Conservation (phyloP, 106 monocot genomes). For the Apostasia shenzhenica region DNA sequence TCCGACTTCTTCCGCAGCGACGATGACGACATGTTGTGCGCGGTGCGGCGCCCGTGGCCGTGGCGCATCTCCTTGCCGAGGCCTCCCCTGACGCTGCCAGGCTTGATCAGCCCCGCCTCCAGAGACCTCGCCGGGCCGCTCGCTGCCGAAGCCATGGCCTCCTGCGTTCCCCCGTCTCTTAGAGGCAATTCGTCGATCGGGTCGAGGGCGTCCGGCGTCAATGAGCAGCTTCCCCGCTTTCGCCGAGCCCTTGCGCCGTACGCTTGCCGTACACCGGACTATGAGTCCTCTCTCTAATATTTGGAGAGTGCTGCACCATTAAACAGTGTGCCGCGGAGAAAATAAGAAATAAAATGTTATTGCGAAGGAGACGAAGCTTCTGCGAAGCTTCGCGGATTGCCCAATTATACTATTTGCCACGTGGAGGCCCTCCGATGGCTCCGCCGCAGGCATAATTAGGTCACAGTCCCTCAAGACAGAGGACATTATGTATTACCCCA, state of each 20-base stretch:
- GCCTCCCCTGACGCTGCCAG: neutral
- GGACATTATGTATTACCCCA: too few species aligned
- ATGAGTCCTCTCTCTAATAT: too few species aligned
- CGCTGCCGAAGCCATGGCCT: neutral
- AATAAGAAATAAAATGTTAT: too few species aligned
- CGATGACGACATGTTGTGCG: slow-evolving; percentile 65
- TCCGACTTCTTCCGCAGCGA: slow-evolving; percentile 59
- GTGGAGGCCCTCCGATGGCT: too few species aligned
- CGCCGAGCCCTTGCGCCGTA: neutral
- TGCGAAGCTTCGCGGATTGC: too few species aligned
- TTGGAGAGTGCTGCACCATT: neutral
- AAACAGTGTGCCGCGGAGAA: too few species aligned
- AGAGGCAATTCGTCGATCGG: slow-evolving; percentile 6
- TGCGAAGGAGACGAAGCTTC: too few species aligned
- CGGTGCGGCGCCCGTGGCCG: slow-evolving; percentile 34
- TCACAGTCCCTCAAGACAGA: too few species aligned
- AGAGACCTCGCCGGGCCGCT: neutral
- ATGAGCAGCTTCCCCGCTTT: neutral
- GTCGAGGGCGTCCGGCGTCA: neutral
- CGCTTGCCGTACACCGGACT: neutral
- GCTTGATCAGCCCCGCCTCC: neutral
- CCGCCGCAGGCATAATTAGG: too few species aligned
- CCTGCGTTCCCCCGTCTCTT: neutral
- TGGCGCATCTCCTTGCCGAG: slow-evolving; percentile 28
- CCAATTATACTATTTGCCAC: too few species aligned